phyloP scores from a whole-genome alignment of 306 rosid genomes.

The Sphenostylis stenocarpa region DNA sequence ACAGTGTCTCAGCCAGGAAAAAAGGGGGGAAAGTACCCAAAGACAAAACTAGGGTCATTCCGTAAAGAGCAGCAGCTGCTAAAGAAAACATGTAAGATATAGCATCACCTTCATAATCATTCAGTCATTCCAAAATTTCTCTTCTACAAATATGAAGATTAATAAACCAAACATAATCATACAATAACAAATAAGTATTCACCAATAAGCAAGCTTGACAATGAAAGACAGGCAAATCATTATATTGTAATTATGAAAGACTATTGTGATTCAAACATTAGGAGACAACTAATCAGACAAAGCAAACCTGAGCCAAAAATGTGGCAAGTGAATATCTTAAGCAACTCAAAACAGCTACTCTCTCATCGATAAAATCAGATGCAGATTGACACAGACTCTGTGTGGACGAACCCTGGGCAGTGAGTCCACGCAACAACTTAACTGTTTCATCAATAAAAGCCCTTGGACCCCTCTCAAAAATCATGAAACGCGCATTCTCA shows the following conservation, averaged over 20 bases:
- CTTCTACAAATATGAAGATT: neutral
- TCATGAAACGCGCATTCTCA: slow-evolving; percentile 74
- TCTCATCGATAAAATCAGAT: slow-evolving; percentile 63
- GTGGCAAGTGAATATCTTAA: slow-evolving; percentile 69
- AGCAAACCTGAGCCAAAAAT: slow-evolving; percentile 87
- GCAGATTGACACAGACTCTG: slow-evolving; percentile 58
- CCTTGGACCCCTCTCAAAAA: slow-evolving; percentile 87
- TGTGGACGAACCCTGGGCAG: slow-evolving; percentile 51
- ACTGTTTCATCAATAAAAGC: slow-evolving; percentile 68
- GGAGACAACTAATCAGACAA: neutral
- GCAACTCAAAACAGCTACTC: slow-evolving; percentile 58
- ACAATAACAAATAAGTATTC: neutral
- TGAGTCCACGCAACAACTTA: slow-evolving; percentile 50
- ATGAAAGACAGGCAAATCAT: neutral
- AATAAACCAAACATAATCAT: neutral
- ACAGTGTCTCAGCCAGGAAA: neutral
- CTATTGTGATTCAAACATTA: neutral
- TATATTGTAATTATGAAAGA: neutral
- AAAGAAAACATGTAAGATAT: neutral
- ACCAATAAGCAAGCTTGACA: neutral
- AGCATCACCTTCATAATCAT: neutral
- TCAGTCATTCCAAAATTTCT: neutral
- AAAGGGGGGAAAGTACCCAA: neutral
- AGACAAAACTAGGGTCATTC: neutral
- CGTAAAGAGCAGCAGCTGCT: neutral